A percentile compares a stretch with the other conserved stretches of the same genome.
These are phyloP conservation scores for Luvunga scandens DNA, from an alignment of 345 rosid genomes.

Conservation along the genomic window DNA sequence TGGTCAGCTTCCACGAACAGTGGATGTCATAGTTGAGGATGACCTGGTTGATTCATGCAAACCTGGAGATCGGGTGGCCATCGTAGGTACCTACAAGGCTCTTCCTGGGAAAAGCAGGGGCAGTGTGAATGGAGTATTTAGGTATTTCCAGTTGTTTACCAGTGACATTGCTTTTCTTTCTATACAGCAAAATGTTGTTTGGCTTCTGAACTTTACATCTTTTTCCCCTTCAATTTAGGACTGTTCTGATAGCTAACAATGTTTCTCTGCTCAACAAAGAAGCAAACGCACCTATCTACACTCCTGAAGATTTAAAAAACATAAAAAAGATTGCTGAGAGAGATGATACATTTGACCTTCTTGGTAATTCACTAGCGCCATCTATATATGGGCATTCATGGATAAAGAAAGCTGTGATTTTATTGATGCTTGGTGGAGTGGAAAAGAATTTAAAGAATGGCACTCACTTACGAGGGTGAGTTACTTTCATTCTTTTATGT, in stretches of 20 bases:
- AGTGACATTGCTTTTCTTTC: slow-evolving; percentile 1
- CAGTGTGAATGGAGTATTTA: slow-evolving; percentile 94
- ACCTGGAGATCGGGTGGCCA: slow-evolving; percentile 96
- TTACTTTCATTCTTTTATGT: background rate
- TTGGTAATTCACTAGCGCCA: slow-evolving; percentile 90
- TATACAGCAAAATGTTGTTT: background rate
- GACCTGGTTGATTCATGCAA: slow-evolving; percentile 96
- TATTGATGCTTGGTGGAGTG: slow-evolving; percentile 93
- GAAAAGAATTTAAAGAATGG: slow-evolving; percentile 96
- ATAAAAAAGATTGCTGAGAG: slow-evolving; percentile 87
- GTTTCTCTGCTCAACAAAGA: slow-evolving; percentile 90
- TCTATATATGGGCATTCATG: slow-evolving; percentile 94
- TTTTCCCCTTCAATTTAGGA: slow-evolving; percentile 43
- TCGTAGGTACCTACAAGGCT: slow-evolving; percentile 92
- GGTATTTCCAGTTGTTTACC: slow-evolving; percentile 38
- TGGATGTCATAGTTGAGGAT: slow-evolving; percentile 93
- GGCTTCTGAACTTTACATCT: slow-evolving; percentile 8
- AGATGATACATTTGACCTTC: slow-evolving; percentile 85
- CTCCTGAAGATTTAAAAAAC: slow-evolving; percentile 68
- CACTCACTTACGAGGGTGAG: slow-evolving; percentile 96
- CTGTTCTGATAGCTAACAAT: slow-evolving; percentile 87
- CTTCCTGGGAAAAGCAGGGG: slow-evolving; percentile 96
- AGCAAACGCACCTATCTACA: slow-evolving; percentile 92
- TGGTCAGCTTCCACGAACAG: slow-evolving; percentile 98
- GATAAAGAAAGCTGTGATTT: slow-evolving; percentile 94